phyloP scores from a whole-genome alignment of 1,139 yeast species.

The Kodamaea sp. region DNA sequence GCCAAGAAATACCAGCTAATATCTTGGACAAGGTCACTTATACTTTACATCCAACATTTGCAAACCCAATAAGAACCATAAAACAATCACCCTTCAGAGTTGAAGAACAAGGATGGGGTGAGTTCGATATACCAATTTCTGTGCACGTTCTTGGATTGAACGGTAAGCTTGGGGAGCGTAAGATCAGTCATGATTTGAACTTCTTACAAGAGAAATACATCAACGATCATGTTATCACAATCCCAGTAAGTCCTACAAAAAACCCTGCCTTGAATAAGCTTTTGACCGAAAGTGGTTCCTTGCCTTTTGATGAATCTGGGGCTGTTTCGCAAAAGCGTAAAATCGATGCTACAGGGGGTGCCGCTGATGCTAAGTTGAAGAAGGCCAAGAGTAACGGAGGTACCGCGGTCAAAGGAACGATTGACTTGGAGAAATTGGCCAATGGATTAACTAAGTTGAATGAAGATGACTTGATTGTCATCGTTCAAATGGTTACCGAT shows the following conservation, averaged over 20 bases:
- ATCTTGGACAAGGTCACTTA: slow-evolving; percentile 92
- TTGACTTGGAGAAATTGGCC: slow-evolving; percentile 89
- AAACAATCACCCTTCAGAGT: slow-evolving; percentile 87
- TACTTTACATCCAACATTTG: slow-evolving; percentile 92
- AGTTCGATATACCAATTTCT: slow-evolving; percentile 83
- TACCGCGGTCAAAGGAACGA: slow-evolving; percentile 64
- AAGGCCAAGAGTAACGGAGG: slow-evolving; percentile 41
- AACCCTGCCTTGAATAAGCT: slow-evolving; percentile 68
- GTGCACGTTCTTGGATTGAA: slow-evolving; percentile 61
- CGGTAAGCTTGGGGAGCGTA: slow-evolving; percentile 87
- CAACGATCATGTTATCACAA: slow-evolving; percentile 72
- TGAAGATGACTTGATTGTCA: slow-evolving; percentile 91
- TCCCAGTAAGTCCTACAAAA: slow-evolving; percentile 65
- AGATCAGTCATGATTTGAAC: slow-evolving; percentile 85
- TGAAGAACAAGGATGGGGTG: slow-evolving; percentile 99
- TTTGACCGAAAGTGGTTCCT: slow-evolving; percentile 78
- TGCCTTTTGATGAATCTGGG: slow-evolving; percentile 50
- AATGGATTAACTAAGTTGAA: slow-evolving; percentile 83
- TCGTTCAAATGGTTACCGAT: slow-evolving; percentile 97
- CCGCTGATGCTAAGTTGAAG: slow-evolving; percentile 51
- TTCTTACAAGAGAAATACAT: slow-evolving; percentile 76
- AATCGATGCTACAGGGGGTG: slow-evolving; percentile 13
- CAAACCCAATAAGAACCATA: slow-evolving; percentile 79
- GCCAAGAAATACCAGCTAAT: slow-evolving; percentile 82
- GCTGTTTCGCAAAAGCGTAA: slow-evolving; percentile 27